Evolutionary conservation across 345 rosid genomes (phyloP).

Genomic region (Garcia nutans): DNA sequence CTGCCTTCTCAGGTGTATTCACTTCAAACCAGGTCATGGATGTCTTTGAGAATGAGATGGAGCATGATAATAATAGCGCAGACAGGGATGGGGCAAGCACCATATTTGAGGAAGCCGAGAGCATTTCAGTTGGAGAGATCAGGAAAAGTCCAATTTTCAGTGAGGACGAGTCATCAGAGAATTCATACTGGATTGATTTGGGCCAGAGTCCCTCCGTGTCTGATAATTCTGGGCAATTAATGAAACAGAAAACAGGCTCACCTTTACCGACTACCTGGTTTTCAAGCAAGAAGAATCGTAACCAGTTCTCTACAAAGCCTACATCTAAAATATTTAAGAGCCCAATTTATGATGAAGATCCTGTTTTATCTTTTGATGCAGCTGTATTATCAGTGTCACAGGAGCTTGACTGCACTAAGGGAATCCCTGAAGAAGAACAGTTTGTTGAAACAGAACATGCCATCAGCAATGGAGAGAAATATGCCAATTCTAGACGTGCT

Average conservation of each 20-base stretch:
- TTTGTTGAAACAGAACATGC: slow-evolving; percentile 30
- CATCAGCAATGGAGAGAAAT: slow-evolving; percentile 19
- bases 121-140: slow-evolving; percentile 72
- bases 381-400: slow-evolving; percentile 62
- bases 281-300: slow-evolving; percentile 43
- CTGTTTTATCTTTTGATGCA: slow-evolving; percentile 70
- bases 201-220: slow-evolving; percentile 71
- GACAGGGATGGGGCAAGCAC: slow-evolving; percentile 82
- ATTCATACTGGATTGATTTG: slow-evolving; percentile 67
- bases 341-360: slow-evolving; percentile 42
- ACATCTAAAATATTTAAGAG: slow-evolving; percentile 33
- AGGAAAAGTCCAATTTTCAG: slow-evolving; percentile 73
- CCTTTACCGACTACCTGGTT: slow-evolving; percentile 46
- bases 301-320: slow-evolving; percentile 40
- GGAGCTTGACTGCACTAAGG: slow-evolving; percentile 45
- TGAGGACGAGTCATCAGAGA: slow-evolving; percentile 65
- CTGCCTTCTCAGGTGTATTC: slow-evolving; percentile 78
- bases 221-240: slow-evolving; percentile 40
- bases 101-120: slow-evolving; percentile 74
- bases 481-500: slow-evolving; percentile 27
- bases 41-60: slow-evolving; percentile 74
- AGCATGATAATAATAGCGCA: slow-evolving; percentile 60
- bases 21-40: slow-evolving; percentile 71
- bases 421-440: slow-evolving; percentile 49
- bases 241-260: slow-evolving; percentile 41